Conservation (phyloP, 495 filamentous ascomycete genomes). For the Penicillium mononematosum region DNA sequence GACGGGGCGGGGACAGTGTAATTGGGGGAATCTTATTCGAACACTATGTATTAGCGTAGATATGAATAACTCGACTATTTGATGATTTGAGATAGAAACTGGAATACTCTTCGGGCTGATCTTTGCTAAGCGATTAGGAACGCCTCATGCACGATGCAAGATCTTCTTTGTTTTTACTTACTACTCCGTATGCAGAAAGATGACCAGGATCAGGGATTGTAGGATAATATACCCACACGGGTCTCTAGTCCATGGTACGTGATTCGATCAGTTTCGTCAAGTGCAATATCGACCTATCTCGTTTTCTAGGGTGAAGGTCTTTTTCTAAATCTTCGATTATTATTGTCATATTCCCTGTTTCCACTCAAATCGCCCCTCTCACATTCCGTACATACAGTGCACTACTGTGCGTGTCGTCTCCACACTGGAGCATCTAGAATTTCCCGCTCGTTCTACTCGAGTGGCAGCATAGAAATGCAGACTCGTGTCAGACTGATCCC, state of each 20-base stretch:
- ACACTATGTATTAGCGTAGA: background rate
- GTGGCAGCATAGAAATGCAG: conserved; percentile 13
- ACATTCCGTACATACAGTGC: conserved; percentile 1
- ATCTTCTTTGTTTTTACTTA: background rate
- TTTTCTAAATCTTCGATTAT: background rate
- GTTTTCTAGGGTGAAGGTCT: background rate
- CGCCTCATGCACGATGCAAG: conserved; percentile 28
- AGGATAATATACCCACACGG: background rate
- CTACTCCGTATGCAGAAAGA: background rate
- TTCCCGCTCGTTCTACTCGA: background rate
- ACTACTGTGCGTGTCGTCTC: conserved; percentile 14
- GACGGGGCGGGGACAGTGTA: conserved; percentile 15
- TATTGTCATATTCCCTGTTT: background rate
- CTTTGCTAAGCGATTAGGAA: conserved; percentile 16
- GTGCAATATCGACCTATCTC: conserved; percentile 13
- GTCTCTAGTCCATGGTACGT: background rate
- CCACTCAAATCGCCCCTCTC: background rate
- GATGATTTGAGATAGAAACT: conserved; percentile 3
- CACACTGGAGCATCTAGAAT: background rate
- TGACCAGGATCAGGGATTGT: background rate
- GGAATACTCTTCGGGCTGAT: background rate
- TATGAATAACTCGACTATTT: background rate
- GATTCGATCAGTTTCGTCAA: conserved; percentile 20
- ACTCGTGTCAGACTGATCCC: conserved; percentile 16
- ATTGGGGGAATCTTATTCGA: background rate